These are phyloP conservation scores for Venustampulla echinocandica DNA, from an alignment of 495 filamentous ascomycete genomes.

Conservation along the genomic window DNA sequence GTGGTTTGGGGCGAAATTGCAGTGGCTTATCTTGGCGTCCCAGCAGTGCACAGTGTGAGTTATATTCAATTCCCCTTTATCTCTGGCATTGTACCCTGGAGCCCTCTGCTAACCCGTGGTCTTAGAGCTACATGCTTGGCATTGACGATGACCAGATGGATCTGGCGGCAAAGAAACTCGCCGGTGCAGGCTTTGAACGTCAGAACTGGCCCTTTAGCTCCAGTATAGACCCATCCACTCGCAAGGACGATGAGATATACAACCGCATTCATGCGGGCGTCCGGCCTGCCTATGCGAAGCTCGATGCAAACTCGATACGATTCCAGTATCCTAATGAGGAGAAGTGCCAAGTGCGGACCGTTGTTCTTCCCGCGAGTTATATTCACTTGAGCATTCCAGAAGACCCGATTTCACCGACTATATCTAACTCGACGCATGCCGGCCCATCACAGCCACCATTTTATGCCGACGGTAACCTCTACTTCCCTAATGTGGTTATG, in stretches of 20 bases:
- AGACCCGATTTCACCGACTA: no score
- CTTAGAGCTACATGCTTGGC: background rate
- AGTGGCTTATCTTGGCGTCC: background rate
- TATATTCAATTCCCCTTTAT: no score
- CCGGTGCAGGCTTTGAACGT: background rate
- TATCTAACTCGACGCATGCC: background rate
- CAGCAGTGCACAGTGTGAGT: background rate
- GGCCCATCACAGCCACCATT: background rate
- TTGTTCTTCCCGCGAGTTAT: background rate
- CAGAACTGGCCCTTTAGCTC: background rate
- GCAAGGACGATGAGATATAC: background rate
- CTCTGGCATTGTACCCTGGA: background rate
- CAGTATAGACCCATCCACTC: background rate
- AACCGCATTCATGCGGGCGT: background rate
- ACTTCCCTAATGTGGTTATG: background rate
- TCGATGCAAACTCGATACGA: background rate
- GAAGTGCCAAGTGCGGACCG: background rate
- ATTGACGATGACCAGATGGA: background rate
- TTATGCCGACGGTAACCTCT: background rate
- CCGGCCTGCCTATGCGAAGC: background rate
- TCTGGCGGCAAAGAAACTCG: background rate
- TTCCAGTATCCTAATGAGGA: background rate
- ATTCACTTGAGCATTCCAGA: background rate
- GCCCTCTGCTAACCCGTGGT: background rate
- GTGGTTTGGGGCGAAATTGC: background rate